A percentile compares a stretch with the other conserved stretches of the same genome.
Evolutionary conservation across 805 yeast genomes (phyloP).

Genomic region (Wickerhamiella slavikovae): DNA sequence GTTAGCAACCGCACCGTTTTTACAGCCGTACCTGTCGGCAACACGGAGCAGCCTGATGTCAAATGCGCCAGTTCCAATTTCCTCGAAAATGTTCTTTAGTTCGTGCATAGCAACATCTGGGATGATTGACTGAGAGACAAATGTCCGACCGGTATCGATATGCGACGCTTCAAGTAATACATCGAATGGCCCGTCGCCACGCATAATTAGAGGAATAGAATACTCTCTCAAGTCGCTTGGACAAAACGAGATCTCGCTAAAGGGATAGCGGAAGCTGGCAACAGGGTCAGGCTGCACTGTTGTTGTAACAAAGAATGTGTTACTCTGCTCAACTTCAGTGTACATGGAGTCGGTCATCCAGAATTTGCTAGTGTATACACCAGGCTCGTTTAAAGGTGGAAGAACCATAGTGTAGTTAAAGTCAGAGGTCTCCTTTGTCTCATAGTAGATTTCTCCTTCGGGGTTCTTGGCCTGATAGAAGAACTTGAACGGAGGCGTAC

Average conservation of each 20-base stretch:
- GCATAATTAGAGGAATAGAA: slow-evolving; percentile 30
- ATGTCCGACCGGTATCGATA: slow-evolving; percentile 35
- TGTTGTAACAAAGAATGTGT: slow-evolving; percentile 4
- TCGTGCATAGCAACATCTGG: slow-evolving; percentile 22
- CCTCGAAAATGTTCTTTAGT: slow-evolving; percentile 26
- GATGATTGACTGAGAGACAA: slow-evolving; percentile 24
- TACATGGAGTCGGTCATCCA: slow-evolving; percentile 11
- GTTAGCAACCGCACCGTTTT: slow-evolving; percentile 22
- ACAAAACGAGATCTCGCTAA: slow-evolving; percentile 32
- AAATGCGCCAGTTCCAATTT: slow-evolving; percentile 52
- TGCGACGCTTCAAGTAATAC: slow-evolving; percentile 38
- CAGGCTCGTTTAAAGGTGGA: slow-evolving; percentile 2
- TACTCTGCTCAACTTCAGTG: slow-evolving; percentile 5
- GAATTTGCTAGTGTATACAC: slow-evolving; percentile 7
- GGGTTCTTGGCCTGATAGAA: slow-evolving; percentile 9
- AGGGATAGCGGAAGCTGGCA: slow-evolving; percentile 28
- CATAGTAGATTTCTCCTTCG: slow-evolving; percentile 4
- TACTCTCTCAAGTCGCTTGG: slow-evolving; percentile 20
- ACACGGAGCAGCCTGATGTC: slow-evolving; percentile 35
- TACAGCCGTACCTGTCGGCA: slow-evolving; percentile 53
- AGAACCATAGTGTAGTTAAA: neutral
- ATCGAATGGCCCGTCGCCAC: slow-evolving; percentile 43
- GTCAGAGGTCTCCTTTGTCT: neutral
- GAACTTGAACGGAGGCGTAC: slow-evolving; percentile 12
- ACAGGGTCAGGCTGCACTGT: slow-evolving; percentile 18